A percentile compares a stretch with the other conserved stretches of the same genome.
Conservation (phyloP, 345 rosid species). For the Brassica carinata region DNA sequence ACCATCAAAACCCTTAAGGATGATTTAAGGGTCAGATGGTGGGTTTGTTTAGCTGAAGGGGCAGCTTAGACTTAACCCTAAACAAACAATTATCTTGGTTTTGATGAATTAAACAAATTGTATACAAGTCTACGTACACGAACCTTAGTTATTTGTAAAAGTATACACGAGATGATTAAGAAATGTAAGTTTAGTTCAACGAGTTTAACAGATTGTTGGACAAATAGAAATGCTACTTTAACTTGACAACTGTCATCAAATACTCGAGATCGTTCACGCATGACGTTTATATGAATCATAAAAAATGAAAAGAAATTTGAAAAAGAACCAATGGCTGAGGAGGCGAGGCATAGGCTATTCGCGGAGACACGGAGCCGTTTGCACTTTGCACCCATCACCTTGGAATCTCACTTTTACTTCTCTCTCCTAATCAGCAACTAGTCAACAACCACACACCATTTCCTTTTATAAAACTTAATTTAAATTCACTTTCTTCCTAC, state of each 20-base stretch:
- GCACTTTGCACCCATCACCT: not conserved
- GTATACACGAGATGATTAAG: not conserved
- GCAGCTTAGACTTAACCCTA: slow-evolving; percentile 22
- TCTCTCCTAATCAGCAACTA: not conserved
- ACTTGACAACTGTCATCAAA: not conserved
- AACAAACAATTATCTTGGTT: not conserved
- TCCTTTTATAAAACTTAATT: not conserved
- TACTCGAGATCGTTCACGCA: slow-evolving; percentile 41
- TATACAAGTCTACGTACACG: slow-evolving; percentile 19
- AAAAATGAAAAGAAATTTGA: not conserved
- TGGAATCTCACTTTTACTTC: not conserved
- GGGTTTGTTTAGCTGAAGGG: slow-evolving; percentile 28
- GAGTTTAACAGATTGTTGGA: not conserved
- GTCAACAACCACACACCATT: not conserved
- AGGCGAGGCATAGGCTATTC: not conserved
- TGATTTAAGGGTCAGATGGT: slow-evolving; percentile 29
- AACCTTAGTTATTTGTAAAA: not conserved
- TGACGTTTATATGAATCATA: not conserved
- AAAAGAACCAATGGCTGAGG: not conserved
- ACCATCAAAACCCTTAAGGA: slow-evolving; percentile 19
- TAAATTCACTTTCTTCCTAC: not conserved
- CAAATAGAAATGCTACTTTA: not conserved
- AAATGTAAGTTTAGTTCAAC: not conserved
- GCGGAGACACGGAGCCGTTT: not conserved
- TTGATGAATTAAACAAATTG: not conserved